Percentiles rank a stretch among this genome's conserved stretches.
Evolutionary conservation across 805 yeast genomes (phyloP).

Genomic region (Cephaloascus fragrans): DNA sequence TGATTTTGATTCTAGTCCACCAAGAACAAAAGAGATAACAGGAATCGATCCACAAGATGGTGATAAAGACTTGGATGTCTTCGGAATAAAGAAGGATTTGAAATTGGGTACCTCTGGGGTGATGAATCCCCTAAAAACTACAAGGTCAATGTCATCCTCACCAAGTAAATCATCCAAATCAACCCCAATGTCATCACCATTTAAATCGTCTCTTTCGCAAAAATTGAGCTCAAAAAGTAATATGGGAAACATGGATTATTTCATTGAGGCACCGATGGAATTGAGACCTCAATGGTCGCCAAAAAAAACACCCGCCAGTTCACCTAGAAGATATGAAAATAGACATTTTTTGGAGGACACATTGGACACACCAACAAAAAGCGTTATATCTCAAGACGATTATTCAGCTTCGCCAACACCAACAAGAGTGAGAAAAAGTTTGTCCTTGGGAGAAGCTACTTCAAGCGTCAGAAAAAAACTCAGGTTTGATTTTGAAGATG

Average conservation of each 20-base stretch:
- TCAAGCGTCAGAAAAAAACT: constrained; percentile 1
- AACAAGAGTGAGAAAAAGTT: background rate
- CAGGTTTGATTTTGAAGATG: background rate
- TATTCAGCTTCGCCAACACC: background rate
- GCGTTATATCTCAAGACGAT: background rate
- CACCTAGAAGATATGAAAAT: background rate
- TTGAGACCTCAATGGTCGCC: background rate
- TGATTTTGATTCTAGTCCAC: background rate
- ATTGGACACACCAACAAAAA: background rate
- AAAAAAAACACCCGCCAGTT: background rate
- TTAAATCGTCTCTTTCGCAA: background rate
- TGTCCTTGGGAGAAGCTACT: background rate
- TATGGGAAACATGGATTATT: background rate
- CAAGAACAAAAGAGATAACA: too few species aligned
- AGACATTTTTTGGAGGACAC: background rate
- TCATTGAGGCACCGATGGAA: background rate
- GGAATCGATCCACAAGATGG: too few species aligned
- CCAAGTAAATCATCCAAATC: background rate
- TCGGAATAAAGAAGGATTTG: background rate
- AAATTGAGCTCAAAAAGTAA: background rate
- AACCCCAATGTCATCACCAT: background rate
- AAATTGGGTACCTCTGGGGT: too few species aligned
- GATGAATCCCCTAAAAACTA: too few species aligned
- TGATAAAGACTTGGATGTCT: background rate
- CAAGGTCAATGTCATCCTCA: too few species aligned